Evolutionary conservation across 2,329 filamentous ascomycete species (phyloP), one percentile per base, ranked within the genome.

Genomic region (Ophiostoma sp.): DNA sequence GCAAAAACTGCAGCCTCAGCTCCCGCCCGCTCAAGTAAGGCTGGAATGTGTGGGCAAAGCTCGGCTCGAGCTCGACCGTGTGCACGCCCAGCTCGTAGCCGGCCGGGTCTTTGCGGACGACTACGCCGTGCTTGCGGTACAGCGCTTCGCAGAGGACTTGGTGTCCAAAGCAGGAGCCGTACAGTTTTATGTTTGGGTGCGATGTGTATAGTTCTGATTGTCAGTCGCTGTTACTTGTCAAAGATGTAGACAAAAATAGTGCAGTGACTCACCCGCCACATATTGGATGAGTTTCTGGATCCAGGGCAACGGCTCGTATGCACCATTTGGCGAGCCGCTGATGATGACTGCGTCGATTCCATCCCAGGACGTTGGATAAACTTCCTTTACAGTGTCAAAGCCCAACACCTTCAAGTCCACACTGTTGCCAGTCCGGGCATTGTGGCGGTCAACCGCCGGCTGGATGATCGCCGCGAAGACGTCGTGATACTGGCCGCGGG

Each of bases 131-230:
- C 1, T 72, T 71, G 10, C 75, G 72, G 20, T 82, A 75, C 20
- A 83, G 68, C 3, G 79, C 77, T 68, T 80, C 77, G 70, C 78
- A 79, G 4, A 82, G 71, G 5, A 82, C 71, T 69, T 82, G 80
- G 67, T 82, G 80, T 1, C 81, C 80, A 66, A 82, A 82, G 70
- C 81, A 83, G 35, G 78, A 80, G 0, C 80, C 80, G 68, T 82
- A 81, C 5, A 82, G 77, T 69, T 78, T 80, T 64, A 82, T 72
- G 0, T 69, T 71, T 0, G 76, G 71, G 69, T 74, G 70, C 1
- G 73, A 70, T 1, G 68, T 68, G 68, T 80, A 82, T 0, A 78
- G 68, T 6, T 67, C 60, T 64, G 17, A 11, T 31, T 36, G 17
- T 64, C 20, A 64, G 60, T 57, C 6, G 20, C 27, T 20, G 3